Evolutionary conservation across 106 monocot species (phyloP).

Genomic region (Phalaenopsis aphrodite): DNA sequence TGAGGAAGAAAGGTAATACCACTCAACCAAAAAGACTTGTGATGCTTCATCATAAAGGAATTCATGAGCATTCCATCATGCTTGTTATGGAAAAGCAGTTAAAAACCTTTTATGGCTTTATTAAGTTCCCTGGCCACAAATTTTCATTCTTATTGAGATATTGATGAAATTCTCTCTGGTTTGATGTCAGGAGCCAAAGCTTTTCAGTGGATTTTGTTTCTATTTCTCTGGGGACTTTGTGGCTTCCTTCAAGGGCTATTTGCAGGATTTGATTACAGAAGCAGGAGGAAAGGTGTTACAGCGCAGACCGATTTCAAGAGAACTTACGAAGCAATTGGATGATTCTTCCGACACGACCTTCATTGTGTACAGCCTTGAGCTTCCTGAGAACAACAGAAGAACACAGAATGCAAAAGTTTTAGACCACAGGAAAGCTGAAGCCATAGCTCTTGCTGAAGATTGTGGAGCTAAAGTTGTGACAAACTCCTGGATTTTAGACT

Average conservation of each 20-base stretch:
- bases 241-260: slow-evolving; percentile 56
- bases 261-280: slow-evolving; percentile 67
- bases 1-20: neutral
- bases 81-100: neutral
- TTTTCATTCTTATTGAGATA: neutral
- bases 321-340: slow-evolving; percentile 27
- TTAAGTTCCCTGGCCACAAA: neutral
- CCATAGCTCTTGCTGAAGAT: slow-evolving; percentile 46
- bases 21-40: neutral
- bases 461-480: slow-evolving; percentile 51
- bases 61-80: neutral
- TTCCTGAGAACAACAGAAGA: slow-evolving; percentile 23
- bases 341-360: slow-evolving; percentile 17
- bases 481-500: slow-evolving; percentile 78
- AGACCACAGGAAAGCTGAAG: slow-evolving; percentile 26
- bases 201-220: slow-evolving; percentile 53
- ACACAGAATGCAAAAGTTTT: neutral
- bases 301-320: slow-evolving; percentile 60
- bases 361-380: slow-evolving; percentile 65
- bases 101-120: neutral
- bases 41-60: neutral
- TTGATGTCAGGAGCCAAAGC: slow-evolving; percentile 57
- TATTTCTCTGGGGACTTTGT: slow-evolving; percentile 67
- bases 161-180: neutral
- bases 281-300: slow-evolving; percentile 71